Evolutionary conservation across 331 rosid genomes (phyloP).

Genomic region (Acacia concinna): DNA sequence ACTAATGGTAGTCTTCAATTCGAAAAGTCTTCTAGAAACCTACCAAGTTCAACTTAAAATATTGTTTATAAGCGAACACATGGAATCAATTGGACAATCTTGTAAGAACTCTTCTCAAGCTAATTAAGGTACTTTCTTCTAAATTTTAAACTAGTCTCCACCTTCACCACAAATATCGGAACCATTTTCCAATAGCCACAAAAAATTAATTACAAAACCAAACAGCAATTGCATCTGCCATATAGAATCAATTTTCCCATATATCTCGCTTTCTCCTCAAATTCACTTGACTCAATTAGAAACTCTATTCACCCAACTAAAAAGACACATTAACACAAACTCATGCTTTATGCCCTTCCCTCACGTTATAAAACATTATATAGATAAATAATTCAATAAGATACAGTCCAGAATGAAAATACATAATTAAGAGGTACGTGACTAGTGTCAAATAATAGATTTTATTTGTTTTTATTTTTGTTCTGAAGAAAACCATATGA

Average conservation of each 20-base stretch:
- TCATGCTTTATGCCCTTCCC: background rate
- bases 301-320: background rate
- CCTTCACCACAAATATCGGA: background rate
- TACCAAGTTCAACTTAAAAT: conserved; percentile 35
- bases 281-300: background rate
- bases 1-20: conserved; percentile 72
- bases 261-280: background rate
- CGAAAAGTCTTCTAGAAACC: conserved; percentile 76
- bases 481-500: background rate
- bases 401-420: background rate
- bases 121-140: conserved; percentile 2
- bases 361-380: background rate
- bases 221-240: background rate
- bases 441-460: background rate
- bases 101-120: background rate
- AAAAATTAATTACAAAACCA: conserved; percentile 4
- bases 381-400: background rate
- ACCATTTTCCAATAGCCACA: background rate
- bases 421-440: background rate
- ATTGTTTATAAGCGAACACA: background rate
- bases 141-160: background rate
- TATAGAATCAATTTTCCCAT: background rate
- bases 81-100: conserved; percentile 1
- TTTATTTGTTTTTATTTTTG: background rate
- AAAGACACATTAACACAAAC: background rate